A percentile compares a stretch with the other conserved stretches of the same genome.
phyloP scores from a whole-genome alignment of 805 yeast genomes.

The Metschnikowia cerradonensis region DNA sequence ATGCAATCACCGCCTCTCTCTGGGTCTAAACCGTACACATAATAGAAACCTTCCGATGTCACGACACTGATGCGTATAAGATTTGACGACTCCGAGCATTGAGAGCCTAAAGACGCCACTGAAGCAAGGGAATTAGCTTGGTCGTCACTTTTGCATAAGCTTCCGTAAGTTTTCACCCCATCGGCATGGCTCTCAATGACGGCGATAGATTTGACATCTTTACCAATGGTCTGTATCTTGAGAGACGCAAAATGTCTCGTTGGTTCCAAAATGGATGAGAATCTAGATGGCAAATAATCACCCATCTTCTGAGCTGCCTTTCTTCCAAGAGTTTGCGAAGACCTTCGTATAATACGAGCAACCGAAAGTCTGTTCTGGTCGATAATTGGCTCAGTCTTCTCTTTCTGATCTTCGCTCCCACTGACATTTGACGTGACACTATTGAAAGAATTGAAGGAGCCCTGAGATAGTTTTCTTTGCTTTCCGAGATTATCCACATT shows the following conservation, averaged over 20 bases:
- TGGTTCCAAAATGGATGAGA: constrained; percentile 82
- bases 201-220: constrained; percentile 41
- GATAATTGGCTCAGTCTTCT: constrained; percentile 56
- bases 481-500: constrained; percentile 18
- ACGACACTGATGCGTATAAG: constrained; percentile 60
- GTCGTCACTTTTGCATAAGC: constrained; percentile 10
- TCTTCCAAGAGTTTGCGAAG: constrained; percentile 73
- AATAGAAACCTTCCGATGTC: constrained; percentile 76
- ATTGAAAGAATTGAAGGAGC: constrained; percentile 33
- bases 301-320: constrained; percentile 87
- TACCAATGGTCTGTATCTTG: constrained; percentile 49
- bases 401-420: constrained; percentile 18
- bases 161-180: constrained; percentile 28
- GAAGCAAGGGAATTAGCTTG: constrained; percentile 5
- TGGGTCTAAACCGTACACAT: constrained; percentile 76
- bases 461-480: constrained; percentile 37
- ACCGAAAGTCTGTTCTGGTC: constrained; percentile 70
- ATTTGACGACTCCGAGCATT: constrained; percentile 20
- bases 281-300: constrained; percentile 74
- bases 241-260: constrained; percentile 88
- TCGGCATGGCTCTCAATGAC: constrained; percentile 41
- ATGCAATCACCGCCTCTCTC: constrained; percentile 93
- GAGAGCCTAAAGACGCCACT: constrained; percentile 4
- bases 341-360: constrained; percentile 69
- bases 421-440: constrained; percentile 28